Evolutionary conservation across 805 yeast genomes (phyloP).

Genomic region (Candida insectalens): DNA sequence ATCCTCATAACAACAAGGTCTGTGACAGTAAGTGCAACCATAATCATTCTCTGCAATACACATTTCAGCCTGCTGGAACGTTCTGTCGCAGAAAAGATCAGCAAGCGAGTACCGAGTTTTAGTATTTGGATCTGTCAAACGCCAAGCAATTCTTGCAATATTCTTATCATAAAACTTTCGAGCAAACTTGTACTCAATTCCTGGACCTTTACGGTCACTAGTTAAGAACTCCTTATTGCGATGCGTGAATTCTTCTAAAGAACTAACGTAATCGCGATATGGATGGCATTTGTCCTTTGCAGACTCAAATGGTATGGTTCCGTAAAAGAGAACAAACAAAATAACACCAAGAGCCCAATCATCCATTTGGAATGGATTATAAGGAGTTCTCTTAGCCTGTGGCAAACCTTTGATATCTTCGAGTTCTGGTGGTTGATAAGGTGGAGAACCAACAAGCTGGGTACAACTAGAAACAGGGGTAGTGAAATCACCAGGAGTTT

Average conservation of each 20-base stretch:
- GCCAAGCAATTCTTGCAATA: slow-evolving; percentile 71
- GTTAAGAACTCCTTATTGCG: slow-evolving; percentile 34
- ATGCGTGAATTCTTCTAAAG: slow-evolving; percentile 28
- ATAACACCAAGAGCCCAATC: slow-evolving; percentile 70
- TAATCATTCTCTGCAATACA: slow-evolving; percentile 42
- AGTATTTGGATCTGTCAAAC: slow-evolving; percentile 58
- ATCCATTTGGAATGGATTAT: slow-evolving; percentile 65
- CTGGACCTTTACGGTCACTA: slow-evolving; percentile 42
- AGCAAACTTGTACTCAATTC: slow-evolving; percentile 63
- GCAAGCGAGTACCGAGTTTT: slow-evolving; percentile 48
- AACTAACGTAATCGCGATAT: slow-evolving; percentile 46
- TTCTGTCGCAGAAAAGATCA: slow-evolving; percentile 53
- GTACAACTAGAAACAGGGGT: slow-evolving; percentile 31
- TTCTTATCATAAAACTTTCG: slow-evolving; percentile 50
- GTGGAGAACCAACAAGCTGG: slow-evolving; percentile 73
- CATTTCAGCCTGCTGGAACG: slow-evolving; percentile 55
- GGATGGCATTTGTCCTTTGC: slow-evolving; percentile 34
- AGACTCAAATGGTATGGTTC: slow-evolving; percentile 50
- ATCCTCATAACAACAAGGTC: slow-evolving; percentile 3
- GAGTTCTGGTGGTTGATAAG: slow-evolving; percentile 78
- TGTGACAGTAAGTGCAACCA: slow-evolving; percentile 14
- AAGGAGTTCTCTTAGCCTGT: slow-evolving; percentile 25
- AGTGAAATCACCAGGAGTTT: slow-evolving; percentile 40
- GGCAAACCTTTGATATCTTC: slow-evolving; percentile 37
- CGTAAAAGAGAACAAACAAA: slow-evolving; percentile 50